Conservation (phyloP, 371 early-diverging fungal genomes). For the Mucor racemosus region DNA sequence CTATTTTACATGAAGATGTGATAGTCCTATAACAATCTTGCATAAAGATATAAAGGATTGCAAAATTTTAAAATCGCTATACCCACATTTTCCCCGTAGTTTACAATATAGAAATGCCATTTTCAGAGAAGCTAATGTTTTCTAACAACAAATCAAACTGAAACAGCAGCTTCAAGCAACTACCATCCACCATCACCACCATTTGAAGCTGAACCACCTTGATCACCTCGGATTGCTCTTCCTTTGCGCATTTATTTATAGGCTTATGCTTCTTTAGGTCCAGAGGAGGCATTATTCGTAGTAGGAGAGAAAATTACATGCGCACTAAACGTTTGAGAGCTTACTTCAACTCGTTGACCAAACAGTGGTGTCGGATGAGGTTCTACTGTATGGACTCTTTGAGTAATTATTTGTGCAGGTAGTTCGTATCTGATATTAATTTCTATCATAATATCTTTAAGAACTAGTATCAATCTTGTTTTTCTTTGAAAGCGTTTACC, state of each 20-base stretch:
- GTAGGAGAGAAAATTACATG: neutral
- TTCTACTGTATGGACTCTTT: neutral
- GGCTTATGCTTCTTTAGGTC: neutral
- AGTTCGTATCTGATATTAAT: conserved; percentile 60
- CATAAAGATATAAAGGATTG: too few species aligned
- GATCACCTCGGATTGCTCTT: neutral
- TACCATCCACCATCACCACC: conserved; percentile 1
- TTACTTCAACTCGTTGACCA: neutral
- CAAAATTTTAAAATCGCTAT: too few species aligned
- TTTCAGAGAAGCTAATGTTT: too few species aligned
- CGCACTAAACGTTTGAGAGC: neutral
- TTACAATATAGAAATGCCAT: too few species aligned
- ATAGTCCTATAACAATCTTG: too few species aligned
- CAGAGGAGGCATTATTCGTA: neutral
- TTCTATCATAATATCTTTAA: conserved; percentile 60
- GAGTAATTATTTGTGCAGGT: conserved; percentile 41
- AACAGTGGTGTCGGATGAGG: neutral
- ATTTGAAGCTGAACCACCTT: neutral
- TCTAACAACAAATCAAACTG: too few species aligned
- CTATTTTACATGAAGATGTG: too few species aligned
- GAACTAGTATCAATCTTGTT: conserved; percentile 62
- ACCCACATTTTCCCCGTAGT: too few species aligned
- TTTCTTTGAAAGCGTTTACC: conserved; percentile 62
- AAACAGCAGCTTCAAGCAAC: too few species aligned
- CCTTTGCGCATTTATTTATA: neutral